Percentiles rank a stretch among this genome's conserved stretches.
Conservation (phyloP, 2,329 filamentous ascomycete genomes). For the Aureobasidium sp. region DNA sequence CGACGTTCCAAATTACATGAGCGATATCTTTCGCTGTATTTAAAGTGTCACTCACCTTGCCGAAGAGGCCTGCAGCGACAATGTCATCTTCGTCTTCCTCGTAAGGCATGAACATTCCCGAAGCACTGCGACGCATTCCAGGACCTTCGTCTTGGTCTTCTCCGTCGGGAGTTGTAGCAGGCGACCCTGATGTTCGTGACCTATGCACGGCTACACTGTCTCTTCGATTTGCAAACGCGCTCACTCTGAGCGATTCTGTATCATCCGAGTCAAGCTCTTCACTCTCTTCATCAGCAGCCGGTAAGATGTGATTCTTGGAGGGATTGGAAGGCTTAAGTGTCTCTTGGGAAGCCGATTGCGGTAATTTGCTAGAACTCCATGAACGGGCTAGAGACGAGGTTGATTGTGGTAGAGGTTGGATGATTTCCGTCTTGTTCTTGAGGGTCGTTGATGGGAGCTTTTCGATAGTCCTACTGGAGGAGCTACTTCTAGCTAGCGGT, state of each 20-base stretch:
- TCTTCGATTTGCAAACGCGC: constrained; percentile 30
- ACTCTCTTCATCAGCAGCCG: constrained; percentile 38
- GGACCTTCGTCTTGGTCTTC: constrained; percentile 36
- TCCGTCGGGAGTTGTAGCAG: constrained; percentile 33
- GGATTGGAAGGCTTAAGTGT: constrained; percentile 66
- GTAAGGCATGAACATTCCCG: constrained; percentile 87
- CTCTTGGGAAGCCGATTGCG: constrained; percentile 75
- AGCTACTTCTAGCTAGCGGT: constrained; percentile 48
- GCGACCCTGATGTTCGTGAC: constrained; percentile 21
- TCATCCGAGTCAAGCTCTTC: constrained; percentile 43
- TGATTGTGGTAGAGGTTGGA: constrained; percentile 50
- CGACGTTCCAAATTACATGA: constrained; percentile 61
- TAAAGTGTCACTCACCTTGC: constrained; percentile 71
- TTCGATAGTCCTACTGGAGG: constrained; percentile 73
- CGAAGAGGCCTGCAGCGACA: constrained; percentile 56
- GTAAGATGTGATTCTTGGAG: constrained; percentile 59
- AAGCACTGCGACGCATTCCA: constrained; percentile 70
- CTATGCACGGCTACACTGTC: constrained; percentile 30
- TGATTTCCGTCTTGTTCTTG: constrained; percentile 74
- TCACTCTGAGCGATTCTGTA: constrained; percentile 37
- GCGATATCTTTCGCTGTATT: constrained; percentile 59
- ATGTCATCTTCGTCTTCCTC: constrained; percentile 63
- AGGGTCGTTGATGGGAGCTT: constrained; percentile 81
- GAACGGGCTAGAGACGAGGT: constrained; percentile 34
- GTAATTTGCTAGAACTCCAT: constrained; percentile 39